Conservation (phyloP, 2,329 filamentous ascomycete species). For the Pseudodiploospora longispora region DNA sequence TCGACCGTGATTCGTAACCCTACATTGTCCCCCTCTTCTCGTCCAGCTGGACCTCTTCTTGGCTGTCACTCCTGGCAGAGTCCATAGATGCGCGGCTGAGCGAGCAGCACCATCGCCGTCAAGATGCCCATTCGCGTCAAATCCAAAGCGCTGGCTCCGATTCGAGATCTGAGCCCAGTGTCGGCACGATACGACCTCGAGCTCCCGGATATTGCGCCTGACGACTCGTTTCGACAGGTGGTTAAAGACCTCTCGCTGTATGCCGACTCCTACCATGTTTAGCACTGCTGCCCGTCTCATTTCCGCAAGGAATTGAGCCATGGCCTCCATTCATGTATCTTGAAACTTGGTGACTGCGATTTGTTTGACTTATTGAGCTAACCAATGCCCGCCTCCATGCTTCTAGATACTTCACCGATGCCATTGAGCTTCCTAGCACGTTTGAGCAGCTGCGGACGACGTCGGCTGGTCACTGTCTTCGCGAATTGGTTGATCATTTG, state of each 20-base stretch:
- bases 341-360: neutral
- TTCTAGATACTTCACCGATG: conserved; percentile 52
- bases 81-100: no score
- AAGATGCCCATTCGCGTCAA: conserved; percentile 31
- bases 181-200: conserved; percentile 24
- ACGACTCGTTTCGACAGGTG: conserved; percentile 55
- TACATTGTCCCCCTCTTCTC: no score
- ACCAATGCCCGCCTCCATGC: neutral
- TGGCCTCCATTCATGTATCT: neutral
- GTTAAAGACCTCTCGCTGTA: conserved; percentile 60
- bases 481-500: conserved; percentile 55
- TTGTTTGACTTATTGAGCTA: no score
- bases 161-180: conserved; percentile 27
- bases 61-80: no score
- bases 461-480: conserved; percentile 50
- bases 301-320: no score
- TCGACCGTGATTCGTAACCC: conserved; percentile 4
- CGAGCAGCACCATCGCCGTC: neutral
- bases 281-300: neutral
- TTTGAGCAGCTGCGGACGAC: conserved; percentile 69
- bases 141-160: conserved; percentile 21
- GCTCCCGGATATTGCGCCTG: conserved; percentile 48
- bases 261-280: conserved; percentile 13
- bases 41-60: no score
- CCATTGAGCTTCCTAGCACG: conserved; percentile 55